These are phyloP conservation scores for Echeveria elegans DNA, from an alignment of 164 flowering plant genomes.

Conservation along the genomic window DNA sequence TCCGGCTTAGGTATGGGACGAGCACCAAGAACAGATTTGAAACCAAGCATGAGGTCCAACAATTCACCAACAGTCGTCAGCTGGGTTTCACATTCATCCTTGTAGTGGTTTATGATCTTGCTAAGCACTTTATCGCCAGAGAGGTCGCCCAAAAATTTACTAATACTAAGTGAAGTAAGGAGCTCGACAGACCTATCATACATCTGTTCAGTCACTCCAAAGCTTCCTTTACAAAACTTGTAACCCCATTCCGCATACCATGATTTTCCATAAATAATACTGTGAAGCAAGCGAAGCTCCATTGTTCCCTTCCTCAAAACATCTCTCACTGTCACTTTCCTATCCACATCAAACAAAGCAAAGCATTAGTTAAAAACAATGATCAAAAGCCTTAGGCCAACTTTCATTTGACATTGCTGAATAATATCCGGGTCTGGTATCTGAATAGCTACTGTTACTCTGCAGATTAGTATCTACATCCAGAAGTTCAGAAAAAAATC, in stretches of 20 bases:
- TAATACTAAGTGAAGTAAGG: constrained; percentile 4
- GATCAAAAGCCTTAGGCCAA: background rate
- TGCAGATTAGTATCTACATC: too few relatives aligned
- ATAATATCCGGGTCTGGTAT: background rate
- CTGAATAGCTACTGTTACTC: background rate
- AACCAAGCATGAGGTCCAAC: constrained; percentile 11
- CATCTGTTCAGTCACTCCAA: constrained; percentile 5
- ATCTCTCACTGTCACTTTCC: constrained; percentile 14
- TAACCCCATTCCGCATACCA: constrained; percentile 13
- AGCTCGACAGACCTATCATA: constrained; percentile 8
- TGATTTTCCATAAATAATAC: constrained; percentile 8
- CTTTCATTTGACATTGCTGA: background rate
- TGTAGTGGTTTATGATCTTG: constrained; percentile 9
- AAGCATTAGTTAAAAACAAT: background rate
- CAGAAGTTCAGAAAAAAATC: too few relatives aligned
- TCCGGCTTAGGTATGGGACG: background rate
- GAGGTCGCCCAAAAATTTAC: constrained; percentile 6
- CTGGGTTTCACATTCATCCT: constrained; percentile 6
- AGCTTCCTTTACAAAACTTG: constrained; percentile 12
- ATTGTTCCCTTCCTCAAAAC: constrained; percentile 1
- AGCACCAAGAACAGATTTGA: background rate
- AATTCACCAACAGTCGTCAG: constrained; percentile 8
- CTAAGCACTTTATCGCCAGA: constrained; percentile 1
- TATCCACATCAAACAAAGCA: background rate
- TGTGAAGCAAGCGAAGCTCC: constrained; percentile 11